phyloP scores from a whole-genome alignment of 129 eudicot species.

The Flaveria bidentis region DNA sequence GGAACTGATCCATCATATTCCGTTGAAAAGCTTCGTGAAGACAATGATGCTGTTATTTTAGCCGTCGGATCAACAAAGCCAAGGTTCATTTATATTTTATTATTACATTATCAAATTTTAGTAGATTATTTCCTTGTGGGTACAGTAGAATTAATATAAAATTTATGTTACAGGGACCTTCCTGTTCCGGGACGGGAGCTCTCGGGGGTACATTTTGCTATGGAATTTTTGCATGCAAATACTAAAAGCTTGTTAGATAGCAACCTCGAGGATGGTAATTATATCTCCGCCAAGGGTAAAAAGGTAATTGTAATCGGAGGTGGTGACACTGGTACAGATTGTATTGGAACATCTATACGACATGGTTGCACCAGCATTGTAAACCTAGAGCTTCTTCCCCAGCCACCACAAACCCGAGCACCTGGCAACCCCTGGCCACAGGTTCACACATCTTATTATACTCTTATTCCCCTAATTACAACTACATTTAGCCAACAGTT shows the following conservation, averaged over 20 bases:
- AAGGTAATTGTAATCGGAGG: constrained; percentile 98
- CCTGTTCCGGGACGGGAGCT: constrained; percentile 96
- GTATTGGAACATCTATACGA: constrained; percentile 93
- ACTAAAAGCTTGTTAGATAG: constrained; percentile 94
- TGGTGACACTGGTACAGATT: constrained; percentile 98
- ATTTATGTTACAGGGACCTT: constrained; percentile 72
- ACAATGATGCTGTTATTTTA: constrained; percentile 79
- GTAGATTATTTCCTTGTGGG: background rate
- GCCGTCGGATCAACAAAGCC: constrained; percentile 97
- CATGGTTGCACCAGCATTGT: constrained; percentile 86
- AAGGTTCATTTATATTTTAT: constrained; percentile 39
- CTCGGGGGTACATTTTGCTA: constrained; percentile 94
- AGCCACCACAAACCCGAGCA: constrained; percentile 90
- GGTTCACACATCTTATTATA: constrained; percentile 39
- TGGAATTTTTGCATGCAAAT: constrained; percentile 98
- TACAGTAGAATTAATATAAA: background rate
- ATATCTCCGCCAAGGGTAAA: constrained; percentile 93
- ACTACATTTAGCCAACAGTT: background rate
- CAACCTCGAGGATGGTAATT: constrained; percentile 84
- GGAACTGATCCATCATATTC: constrained; percentile 80
- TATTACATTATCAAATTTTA: background rate
- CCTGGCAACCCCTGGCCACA: constrained; percentile 99
- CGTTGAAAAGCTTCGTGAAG: constrained; percentile 63
- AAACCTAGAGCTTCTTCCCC: constrained; percentile 93
- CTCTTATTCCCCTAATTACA: background rate